Conservation (phyloP, 2,329 filamentous ascomycete genomes). For the Cyanodermella asteris region DNA sequence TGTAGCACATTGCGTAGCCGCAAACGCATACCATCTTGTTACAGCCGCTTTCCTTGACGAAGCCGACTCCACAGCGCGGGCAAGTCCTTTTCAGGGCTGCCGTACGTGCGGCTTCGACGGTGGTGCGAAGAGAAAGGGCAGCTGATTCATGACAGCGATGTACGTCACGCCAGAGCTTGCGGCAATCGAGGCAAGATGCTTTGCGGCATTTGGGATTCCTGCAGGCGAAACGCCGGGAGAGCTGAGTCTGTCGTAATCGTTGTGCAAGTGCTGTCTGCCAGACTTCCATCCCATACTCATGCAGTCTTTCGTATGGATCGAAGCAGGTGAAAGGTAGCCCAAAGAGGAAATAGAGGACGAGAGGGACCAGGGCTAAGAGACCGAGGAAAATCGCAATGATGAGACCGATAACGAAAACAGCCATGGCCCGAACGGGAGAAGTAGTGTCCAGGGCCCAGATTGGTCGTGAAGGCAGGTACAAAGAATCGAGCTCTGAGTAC, state of each 20-base stretch:
- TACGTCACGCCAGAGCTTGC: conserved; percentile 65
- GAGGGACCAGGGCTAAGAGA: conserved; percentile 22
- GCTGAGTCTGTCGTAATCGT: no score
- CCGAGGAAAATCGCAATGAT: conserved; percentile 33
- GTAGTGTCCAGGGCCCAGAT: conserved; percentile 35
- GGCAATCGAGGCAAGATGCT: conserved; percentile 60
- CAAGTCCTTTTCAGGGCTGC: conserved; percentile 89
- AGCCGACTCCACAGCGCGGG: conserved; percentile 71
- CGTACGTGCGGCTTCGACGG: conserved; percentile 82
- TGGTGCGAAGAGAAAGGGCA: conserved; percentile 59
- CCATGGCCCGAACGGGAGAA: conserved; percentile 20
- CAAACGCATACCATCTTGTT: conserved; percentile 94
- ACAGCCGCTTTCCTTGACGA: conserved; percentile 84
- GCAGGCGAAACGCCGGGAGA: conserved; percentile 59
- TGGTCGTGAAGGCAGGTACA: conserved; percentile 37
- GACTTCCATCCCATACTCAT: no score
- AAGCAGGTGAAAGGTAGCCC: conserved; percentile 29
- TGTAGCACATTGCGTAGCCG: conserved; percentile 95
- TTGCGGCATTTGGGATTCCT: conserved; percentile 44
- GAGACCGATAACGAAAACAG: conserved; percentile 27
- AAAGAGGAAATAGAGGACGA: conserved; percentile 22
- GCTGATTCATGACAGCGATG: conserved; percentile 79
- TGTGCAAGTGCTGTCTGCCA: no score
- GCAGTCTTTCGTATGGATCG: no score
- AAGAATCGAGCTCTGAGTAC: conserved; percentile 72